Conservation (phyloP, 1,139 yeast species). For the Zygosaccharomyces pseudobailii region DNA sequence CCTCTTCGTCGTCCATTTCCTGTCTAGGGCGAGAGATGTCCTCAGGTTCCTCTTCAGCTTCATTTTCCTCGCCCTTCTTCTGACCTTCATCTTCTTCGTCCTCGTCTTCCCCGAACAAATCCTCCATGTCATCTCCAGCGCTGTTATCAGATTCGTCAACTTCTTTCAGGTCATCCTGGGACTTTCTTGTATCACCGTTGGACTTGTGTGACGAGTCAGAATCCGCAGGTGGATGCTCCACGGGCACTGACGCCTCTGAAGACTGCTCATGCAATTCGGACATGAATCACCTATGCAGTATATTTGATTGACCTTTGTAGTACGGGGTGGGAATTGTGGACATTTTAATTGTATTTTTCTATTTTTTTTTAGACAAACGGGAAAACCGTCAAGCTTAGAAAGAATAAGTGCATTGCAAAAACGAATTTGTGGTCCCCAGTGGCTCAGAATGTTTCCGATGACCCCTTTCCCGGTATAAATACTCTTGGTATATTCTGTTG, state of each 20-base stretch:
- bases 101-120: conserved; percentile 49
- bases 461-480: not conserved
- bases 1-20: conserved; percentile 27
- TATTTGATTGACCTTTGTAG: not conserved
- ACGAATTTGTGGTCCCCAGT: not conserved
- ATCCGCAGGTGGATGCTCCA: not conserved
- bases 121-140: conserved; percentile 30
- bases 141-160: conserved; percentile 3
- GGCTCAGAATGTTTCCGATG: not conserved
- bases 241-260: not conserved
- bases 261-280: conserved; percentile 2
- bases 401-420: not conserved
- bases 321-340: not conserved
- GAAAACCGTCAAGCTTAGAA: not conserved
- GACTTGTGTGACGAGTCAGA: not conserved
- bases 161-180: not conserved
- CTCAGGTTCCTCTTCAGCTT: conserved; percentile 18
- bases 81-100: conserved; percentile 30
- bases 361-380: not conserved
- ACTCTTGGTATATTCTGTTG: not conserved
- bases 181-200: not conserved
- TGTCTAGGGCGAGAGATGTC: conserved; percentile 15
- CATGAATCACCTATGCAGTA: conserved; percentile 1
- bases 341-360: not conserved
- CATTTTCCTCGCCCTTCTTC: conserved; percentile 18